Evolutionary conservation across 768 basidiomycete species (phyloP), one percentile per base, ranked within the genome.

Genomic region (Jaapia argillacea): DNA sequence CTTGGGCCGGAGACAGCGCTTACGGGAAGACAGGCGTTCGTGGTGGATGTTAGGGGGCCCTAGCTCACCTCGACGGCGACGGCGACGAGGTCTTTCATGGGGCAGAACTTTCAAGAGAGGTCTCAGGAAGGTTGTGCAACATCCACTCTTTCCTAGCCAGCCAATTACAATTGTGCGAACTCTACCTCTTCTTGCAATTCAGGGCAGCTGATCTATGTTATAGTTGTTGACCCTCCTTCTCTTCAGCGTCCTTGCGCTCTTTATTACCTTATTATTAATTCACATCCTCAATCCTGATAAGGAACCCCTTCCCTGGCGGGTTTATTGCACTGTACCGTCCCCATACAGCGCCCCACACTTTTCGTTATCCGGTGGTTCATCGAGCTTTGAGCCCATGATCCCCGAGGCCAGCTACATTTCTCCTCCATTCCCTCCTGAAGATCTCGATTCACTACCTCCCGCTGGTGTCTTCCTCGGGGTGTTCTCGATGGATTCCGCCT

Each of bases 281-380:
- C 85, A 96, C 62, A 74, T 93, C 48, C 74, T 97, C 57, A 93
- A 96, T 59, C 93, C 92, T 45, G 94, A 98, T 72, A 97, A 96
- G 61, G 81, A 85, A 42, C 85, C 91, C 18, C 67, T 96, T 5
- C 92, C 92, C 37, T 98, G 92, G 92, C 79, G 91, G 52, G 79
- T 83, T 18, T 96, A 94, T 59, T 98, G 94, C 63, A 77, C 85
- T 20, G 70, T 79, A 43, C 83, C 82, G 4, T 73, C 71, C 39
- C 51, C 68, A 45, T 66, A 70, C 49, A 54, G 66, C 41, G 60
- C 66, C 55, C 63, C 75, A 41, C 63, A 60, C 49, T 58, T 67
- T 43, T 54, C 70, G 5, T 51, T 70, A 18, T 57, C 66, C 21
- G 46, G 52, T 56, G 59, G 53, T 48, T 72, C 57, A 56, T 67